These are phyloP conservation scores for Dillenia turbinata DNA, from an alignment of 164 flowering plant species.

Conservation along the genomic window DNA sequence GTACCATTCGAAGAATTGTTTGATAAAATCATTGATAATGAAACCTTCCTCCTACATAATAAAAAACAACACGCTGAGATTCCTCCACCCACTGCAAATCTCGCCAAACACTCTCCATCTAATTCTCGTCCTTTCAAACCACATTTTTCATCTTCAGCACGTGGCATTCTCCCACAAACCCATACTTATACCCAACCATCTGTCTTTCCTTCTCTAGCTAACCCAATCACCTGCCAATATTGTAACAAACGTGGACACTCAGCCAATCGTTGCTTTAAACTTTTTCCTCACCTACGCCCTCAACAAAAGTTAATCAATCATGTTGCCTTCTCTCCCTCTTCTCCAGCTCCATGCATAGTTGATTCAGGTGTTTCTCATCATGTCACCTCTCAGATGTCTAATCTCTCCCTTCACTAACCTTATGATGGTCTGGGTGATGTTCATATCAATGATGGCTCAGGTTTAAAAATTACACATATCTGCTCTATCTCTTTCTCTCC, in stretches of 20 bases:
- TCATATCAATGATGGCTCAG: neutral
- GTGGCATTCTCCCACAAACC: neutral
- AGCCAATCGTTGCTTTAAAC: neutral
- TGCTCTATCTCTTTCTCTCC: neutral
- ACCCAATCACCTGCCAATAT: neutral
- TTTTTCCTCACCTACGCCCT: neutral
- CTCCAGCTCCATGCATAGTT: neutral
- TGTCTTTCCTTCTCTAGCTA: no score
- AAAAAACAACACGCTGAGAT: neutral
- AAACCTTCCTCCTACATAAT: no score
- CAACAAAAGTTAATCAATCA: neutral
- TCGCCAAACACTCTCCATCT: neutral
- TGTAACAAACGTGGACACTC: constrained; percentile 1
- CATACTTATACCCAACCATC: no score
- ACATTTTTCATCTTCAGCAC: neutral
- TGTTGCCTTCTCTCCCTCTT: neutral
- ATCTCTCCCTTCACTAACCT: constrained; percentile 1
- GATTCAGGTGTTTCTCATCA: constrained; percentile 3
- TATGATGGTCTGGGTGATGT: neutral
- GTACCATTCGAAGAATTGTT: constrained; percentile 1
- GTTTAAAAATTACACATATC: constrained; percentile 2
- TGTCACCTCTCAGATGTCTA: neutral
- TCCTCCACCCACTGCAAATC: neutral
- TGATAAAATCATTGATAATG: constrained; percentile 1
- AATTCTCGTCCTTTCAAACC: neutral